Conservation (phyloP, 768 basidiomycete genomes). For the Calocera cornea region DNA sequence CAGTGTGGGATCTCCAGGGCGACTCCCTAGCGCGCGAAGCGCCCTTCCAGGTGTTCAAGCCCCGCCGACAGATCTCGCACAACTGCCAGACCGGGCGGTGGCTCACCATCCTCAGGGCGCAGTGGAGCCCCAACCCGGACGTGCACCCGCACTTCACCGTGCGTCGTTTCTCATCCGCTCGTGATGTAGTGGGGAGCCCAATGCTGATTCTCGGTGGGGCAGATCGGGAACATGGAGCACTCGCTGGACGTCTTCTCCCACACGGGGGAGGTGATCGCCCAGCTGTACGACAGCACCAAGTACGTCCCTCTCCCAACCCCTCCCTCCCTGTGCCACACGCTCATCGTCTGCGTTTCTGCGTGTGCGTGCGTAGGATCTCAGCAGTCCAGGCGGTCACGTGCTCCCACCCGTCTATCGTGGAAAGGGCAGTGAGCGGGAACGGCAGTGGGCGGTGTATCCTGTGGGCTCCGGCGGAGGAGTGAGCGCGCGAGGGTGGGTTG, state of each 20-base stretch:
- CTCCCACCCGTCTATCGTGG: conserved; percentile 62
- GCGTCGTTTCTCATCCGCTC: conserved; percentile 16
- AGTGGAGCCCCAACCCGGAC: conserved; percentile 67
- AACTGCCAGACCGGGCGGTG: conserved; percentile 76
- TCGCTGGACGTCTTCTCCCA: conserved; percentile 59
- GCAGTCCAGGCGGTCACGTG: conserved; percentile 86
- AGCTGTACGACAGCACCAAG: conserved; percentile 44
- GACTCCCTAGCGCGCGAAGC: conserved; percentile 29
- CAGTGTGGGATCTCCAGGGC: conserved; percentile 67
- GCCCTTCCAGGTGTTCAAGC: conserved; percentile 47
- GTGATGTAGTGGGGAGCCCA: not conserved
- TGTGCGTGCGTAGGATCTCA: conserved; percentile 39
- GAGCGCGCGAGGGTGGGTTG: not conserved
- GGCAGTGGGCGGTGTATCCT: conserved; percentile 66
- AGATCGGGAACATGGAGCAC: conserved; percentile 73
- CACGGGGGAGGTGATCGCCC: conserved; percentile 62
- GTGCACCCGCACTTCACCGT: conserved; percentile 76
- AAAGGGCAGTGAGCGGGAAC: conserved; percentile 64
- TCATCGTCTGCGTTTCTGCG: not conserved
- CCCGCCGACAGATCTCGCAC: conserved; percentile 49
- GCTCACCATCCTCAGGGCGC: conserved; percentile 62
- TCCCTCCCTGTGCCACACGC: not conserved
- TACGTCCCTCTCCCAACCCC: conserved; percentile 21
- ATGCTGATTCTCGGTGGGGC: not conserved
- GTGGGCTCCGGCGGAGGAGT: conserved; percentile 42